Base-by-base conservation (phyloP, 2,329 filamentous ascomycete genomes). In the Fusarium succisae region DNA sequence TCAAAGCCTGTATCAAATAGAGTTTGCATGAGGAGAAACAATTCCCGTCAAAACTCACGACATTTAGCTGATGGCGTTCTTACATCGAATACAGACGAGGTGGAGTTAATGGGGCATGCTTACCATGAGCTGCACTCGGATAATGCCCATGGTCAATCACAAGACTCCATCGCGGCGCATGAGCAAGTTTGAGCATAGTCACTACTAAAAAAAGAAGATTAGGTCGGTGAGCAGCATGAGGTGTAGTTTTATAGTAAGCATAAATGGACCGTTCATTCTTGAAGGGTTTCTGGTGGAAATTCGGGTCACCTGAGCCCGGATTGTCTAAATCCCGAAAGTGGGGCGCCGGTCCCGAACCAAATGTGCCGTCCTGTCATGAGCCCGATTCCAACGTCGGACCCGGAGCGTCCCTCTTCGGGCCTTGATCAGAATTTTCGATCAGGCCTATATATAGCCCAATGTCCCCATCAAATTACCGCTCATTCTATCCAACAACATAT, bases 401-500 rank as follows among this genome's bases (percentile, higher is more conserved):
- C 54, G 54, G 45, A 35, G 10, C 9, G 1, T 35, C 4, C 6
- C 30, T 14, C 12, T 32, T 47, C 28, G 54, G 39, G 2, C 8
- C 10, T 45, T 22, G 17, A 20, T 26, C 18, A 45, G 13, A 28
- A 26, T 15, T 15, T 15, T 9, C 14, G 1, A 5, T 7, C 9
- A 12, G 11, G 14, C 4, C 9, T 57, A 57, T 26, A 57, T 17
- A 35, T 13, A 6, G 1, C 4, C 18, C 20, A 5, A 3, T 17
- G 1, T 32, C 0, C 5, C 37, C 14, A 22, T 20, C 5, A 1
- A 9, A 24, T 2, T 6, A 6, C 0, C 4, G 8, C 22, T 32
- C 15, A 13, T 32, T 30, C 10, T 7, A 12, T 9, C 10, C 4
- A 13, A 1, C 28, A 50, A 18, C 5, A 2, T n/a, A 32, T 18